A percentile compares a stretch with the other conserved stretches of the same genome.
Evolutionary conservation across 1,284 basidiomycete genomes (phyloP).

Genomic region (Malassezia yamatoensis): DNA sequence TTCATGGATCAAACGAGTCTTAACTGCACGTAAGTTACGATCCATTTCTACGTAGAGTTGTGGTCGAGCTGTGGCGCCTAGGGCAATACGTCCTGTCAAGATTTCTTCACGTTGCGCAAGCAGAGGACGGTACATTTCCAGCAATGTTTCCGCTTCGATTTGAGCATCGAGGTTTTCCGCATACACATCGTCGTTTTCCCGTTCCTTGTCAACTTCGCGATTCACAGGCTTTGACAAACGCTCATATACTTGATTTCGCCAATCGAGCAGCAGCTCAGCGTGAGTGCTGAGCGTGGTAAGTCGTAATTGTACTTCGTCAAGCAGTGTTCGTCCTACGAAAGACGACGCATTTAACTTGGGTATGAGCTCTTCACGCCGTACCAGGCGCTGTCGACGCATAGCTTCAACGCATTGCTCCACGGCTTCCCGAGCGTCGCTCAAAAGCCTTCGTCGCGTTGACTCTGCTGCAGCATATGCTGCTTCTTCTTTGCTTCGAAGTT

Average conservation of each 20-base stretch:
- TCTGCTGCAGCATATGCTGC: slow-evolving; percentile 33
- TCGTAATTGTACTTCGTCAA: slow-evolving; percentile 3
- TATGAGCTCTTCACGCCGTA: slow-evolving; percentile 1
- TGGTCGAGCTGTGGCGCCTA: slow-evolving; percentile 31
- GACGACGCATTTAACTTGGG: not conserved
- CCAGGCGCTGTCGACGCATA: not conserved
- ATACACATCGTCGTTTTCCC: slow-evolving; percentile 42
- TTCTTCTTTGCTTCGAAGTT: slow-evolving; percentile 26
- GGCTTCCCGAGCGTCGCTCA: slow-evolving; percentile 23
- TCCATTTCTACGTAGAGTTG: slow-evolving; percentile 31
- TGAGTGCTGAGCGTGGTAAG: slow-evolving; percentile 23
- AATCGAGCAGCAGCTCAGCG: slow-evolving; percentile 25
- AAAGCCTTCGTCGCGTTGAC: slow-evolving; percentile 28
- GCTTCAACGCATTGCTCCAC: slow-evolving; percentile 20
- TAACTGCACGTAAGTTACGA: slow-evolving; percentile 15
- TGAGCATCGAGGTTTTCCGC: slow-evolving; percentile 42
- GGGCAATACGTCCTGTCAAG: slow-evolving; percentile 26
- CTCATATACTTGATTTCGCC: slow-evolving; percentile 27
- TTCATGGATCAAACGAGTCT: slow-evolving; percentile 14
- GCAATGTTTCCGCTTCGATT: slow-evolving; percentile 36
- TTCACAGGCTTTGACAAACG: slow-evolving; percentile 33
- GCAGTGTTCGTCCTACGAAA: slow-evolving; percentile 1
- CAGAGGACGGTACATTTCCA: slow-evolving; percentile 42
- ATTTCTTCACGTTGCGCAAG: slow-evolving; percentile 37
- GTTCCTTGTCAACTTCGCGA: slow-evolving; percentile 34